A percentile compares a stretch with the other conserved stretches of the same genome.
phyloP scores from a whole-genome alignment of 257 asterid genomes.

The Solanum tacnaense region DNA sequence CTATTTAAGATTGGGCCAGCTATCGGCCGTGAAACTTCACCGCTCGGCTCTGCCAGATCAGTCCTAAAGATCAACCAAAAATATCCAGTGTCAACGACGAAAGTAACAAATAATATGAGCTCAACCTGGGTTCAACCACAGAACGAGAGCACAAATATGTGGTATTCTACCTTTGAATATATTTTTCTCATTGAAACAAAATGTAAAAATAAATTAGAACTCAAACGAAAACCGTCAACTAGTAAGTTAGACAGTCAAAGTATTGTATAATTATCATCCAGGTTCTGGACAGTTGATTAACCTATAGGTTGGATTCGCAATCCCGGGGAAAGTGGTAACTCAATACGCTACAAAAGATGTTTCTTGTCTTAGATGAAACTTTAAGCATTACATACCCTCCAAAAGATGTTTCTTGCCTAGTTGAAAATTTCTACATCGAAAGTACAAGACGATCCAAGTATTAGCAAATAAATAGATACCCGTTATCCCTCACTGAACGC shows the following conservation, averaged over 20 bases:
- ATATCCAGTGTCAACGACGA: background rate
- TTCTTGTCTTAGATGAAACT: background rate
- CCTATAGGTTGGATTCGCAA: background rate
- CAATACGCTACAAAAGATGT: background rate
- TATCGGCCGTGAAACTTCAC: constrained; percentile 61
- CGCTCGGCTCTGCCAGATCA: constrained; percentile 93
- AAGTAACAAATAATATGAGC: background rate
- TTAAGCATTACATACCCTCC: background rate
- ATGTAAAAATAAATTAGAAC: background rate
- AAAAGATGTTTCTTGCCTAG: background rate
- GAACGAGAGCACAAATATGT: background rate
- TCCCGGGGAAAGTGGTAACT: background rate
- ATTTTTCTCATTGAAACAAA: background rate
- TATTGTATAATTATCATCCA: background rate
- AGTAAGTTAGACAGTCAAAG: background rate
- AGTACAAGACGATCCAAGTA: background rate
- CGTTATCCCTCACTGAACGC: constrained; percentile 96
- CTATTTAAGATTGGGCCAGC: constrained; percentile 52
- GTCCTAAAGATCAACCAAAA: constrained; percentile 31
- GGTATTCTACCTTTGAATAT: background rate
- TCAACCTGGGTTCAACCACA: background rate
- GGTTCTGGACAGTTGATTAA: background rate
- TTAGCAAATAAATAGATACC: constrained; percentile 30
- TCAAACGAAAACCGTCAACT: background rate
- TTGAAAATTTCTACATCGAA: background rate